Percentiles rank a stretch among this genome's conserved stretches.
Conservation (phyloP, 495 filamentous ascomycete genomes). For the Aspergillus baeticus region DNA sequence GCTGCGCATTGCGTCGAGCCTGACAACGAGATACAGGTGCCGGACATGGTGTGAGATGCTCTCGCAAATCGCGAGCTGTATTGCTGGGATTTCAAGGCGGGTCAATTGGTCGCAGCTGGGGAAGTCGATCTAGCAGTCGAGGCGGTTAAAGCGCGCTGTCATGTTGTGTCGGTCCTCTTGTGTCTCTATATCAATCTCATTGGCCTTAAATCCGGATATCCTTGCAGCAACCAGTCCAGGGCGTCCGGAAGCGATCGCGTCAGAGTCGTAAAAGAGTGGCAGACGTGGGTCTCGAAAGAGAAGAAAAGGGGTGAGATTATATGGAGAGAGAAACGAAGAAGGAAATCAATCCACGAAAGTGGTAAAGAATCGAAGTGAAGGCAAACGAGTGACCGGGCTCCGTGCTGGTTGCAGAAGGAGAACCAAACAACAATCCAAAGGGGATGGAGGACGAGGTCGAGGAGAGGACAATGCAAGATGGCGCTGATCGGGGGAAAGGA, state of each 20-base stretch:
- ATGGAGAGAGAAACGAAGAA: slow-evolving; percentile 1
- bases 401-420: slow-evolving; percentile 10
- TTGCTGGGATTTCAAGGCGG: not conserved
- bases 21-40: slow-evolving; percentile 72
- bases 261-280: slow-evolving; percentile 24
- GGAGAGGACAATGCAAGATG: slow-evolving; percentile 4
- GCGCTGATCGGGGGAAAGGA: slow-evolving; percentile 5
- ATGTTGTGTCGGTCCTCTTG: slow-evolving; percentile 13
- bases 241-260: slow-evolving; percentile 9
- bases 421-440: slow-evolving; percentile 7
- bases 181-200: not conserved
- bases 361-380: slow-evolving; percentile 16
- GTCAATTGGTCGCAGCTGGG: slow-evolving; percentile 3
- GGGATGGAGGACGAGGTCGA: slow-evolving; percentile 9
- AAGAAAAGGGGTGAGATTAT: slow-evolving; percentile 3
- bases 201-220: not conserved
- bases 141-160: slow-evolving; percentile 5
- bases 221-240: slow-evolving; percentile 21
- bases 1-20: slow-evolving; percentile 80
- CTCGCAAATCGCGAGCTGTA: not conserved
- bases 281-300: slow-evolving; percentile 3
- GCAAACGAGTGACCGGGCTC: slow-evolving; percentile 38
- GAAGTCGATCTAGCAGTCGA: slow-evolving; percentile 2
- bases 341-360: slow-evolving; percentile 11
- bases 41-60: slow-evolving; percentile 31